Base-by-base conservation (phyloP, 2,329 filamentous ascomycete genomes). In the Coniella vitis region DNA sequence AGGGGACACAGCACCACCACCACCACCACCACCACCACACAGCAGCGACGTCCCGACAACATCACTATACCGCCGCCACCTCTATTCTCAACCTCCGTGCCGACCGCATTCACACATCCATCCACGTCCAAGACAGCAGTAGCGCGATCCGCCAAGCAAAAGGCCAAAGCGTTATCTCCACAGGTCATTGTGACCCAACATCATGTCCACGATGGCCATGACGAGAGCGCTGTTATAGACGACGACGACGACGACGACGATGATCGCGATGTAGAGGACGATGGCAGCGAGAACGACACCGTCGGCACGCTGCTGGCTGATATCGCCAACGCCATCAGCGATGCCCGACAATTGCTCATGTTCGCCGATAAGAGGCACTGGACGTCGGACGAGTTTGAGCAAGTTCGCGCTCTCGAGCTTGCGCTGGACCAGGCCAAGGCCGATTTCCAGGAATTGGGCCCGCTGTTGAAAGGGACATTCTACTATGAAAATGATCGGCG, bases 311-410 rank as follows among this genome's bases (percentile, higher is more conserved):
- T 80, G 59, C 73, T 81, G 61, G 76, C 76, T 59, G 68, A 68
- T 64, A 78, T 81, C 62, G 78, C 78, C 57, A 74, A 69, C 54
- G 68, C 72, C 45, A 62, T 81, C 57, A 69, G 68, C 58, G 74
- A 79, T 55, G 71, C 69, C 51, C 63, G 79, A 56, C 75, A 75
- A 58, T 73, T 74, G 56, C 65, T 81, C 58, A 69, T 69, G 64
- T 70, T 77, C 56, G 72, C 76, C 57, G 78, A 81, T 62, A 80
- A 79, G 64, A 70, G 71, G 38, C 72, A 74, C 53, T 81, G 78
- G 78, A 75, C 72, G 0, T 65, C 69, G 19, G 76, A 80, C 67
- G 78, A 81, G 65, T 73, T 78, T 59, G 77, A 81, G 59, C 78
- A 81, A 65, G 62, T 75, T 49, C 73, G 71, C 49, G 71, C 75